These are phyloP conservation scores for Rhynchospora pubera DNA, from an alignment of 176 grass and related monocot genomes.

Conservation along the genomic window DNA sequence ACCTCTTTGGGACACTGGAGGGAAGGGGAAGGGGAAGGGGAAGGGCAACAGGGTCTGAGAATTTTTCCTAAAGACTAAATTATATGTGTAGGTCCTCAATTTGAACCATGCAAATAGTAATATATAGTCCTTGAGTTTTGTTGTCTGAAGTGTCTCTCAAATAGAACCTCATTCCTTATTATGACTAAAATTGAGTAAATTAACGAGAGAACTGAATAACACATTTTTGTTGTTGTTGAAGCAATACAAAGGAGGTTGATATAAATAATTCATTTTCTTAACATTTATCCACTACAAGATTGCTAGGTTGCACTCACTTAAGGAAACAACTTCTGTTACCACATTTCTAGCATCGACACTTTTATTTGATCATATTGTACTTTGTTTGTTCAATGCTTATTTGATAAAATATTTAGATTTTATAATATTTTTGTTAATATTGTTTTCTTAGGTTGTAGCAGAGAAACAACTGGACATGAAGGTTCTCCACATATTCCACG, in stretches of 20 bases:
- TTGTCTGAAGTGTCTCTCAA: not conserved
- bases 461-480: slow-evolving; percentile 97
- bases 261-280: not conserved
- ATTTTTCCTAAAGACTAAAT: not conserved
- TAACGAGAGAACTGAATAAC: not conserved
- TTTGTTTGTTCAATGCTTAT: not conserved
- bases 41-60: not conserved
- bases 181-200: not conserved
- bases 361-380: not conserved
- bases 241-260: not conserved
- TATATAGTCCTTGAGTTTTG: not conserved
- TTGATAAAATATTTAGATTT: not conserved
- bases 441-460: slow-evolving; percentile 42
- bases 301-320: not conserved
- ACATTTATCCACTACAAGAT: not conserved
- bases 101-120: not conserved
- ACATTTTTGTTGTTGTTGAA: too few species aligned
- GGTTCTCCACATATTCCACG: too few species aligned
- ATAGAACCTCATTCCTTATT: not conserved
- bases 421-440: not conserved
- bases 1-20: not conserved
- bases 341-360: not conserved
- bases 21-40: not conserved
- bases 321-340: not conserved
- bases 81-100: not conserved